Evolutionary conservation across 1,284 basidiomycete species (phyloP).

Genomic region (Chondrostereum purpureum): DNA sequence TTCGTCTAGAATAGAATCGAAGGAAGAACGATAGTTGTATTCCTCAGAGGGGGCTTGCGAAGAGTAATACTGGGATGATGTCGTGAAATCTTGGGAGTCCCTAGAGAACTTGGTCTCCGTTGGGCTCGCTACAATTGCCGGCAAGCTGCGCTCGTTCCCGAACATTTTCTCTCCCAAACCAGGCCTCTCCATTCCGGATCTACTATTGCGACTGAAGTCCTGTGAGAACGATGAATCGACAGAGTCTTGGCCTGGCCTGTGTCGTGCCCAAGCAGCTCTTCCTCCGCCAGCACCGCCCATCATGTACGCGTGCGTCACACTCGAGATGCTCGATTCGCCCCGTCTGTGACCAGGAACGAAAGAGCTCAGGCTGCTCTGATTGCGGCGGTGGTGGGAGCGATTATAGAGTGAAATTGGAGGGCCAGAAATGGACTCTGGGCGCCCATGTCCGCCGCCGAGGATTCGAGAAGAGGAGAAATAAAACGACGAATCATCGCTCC

Average conservation of each 20-base stretch:
- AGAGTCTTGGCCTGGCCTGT: slow-evolving; percentile 60
- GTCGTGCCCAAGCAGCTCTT: slow-evolving; percentile 56
- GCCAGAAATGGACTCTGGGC: slow-evolving; percentile 22
- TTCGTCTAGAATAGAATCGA: slow-evolving; percentile 61
- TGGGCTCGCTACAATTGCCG: slow-evolving; percentile 66
- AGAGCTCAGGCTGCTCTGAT: slow-evolving; percentile 1
- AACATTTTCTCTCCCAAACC: slow-evolving; percentile 89
- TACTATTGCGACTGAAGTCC: not conserved
- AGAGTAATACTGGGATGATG: no score
- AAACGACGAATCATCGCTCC: slow-evolving; percentile 71
- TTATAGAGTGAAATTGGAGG: slow-evolving; percentile 73
- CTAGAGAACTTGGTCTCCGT: no score
- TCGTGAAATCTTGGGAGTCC: no score
- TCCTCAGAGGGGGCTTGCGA: no score
- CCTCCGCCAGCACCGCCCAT: slow-evolving; percentile 45
- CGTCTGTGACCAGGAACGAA: slow-evolving; percentile 28
- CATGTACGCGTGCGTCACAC: slow-evolving; percentile 46
- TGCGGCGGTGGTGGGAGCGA: slow-evolving; percentile 29
- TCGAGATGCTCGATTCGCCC: slow-evolving; percentile 50
- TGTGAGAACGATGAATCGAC: slow-evolving; percentile 51
- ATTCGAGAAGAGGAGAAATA: slow-evolving; percentile 48
- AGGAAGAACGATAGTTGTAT: slow-evolving; percentile 31
- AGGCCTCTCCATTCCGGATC: slow-evolving; percentile 47
- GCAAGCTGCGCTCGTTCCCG: slow-evolving; percentile 45
- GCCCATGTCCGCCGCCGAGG: slow-evolving; percentile 16